Percentiles rank a stretch among this genome's conserved stretches.
These are phyloP conservation scores for Chlorella sp. DNA, from an alignment of 139 green algal genomes.

Conservation along the genomic window DNA sequence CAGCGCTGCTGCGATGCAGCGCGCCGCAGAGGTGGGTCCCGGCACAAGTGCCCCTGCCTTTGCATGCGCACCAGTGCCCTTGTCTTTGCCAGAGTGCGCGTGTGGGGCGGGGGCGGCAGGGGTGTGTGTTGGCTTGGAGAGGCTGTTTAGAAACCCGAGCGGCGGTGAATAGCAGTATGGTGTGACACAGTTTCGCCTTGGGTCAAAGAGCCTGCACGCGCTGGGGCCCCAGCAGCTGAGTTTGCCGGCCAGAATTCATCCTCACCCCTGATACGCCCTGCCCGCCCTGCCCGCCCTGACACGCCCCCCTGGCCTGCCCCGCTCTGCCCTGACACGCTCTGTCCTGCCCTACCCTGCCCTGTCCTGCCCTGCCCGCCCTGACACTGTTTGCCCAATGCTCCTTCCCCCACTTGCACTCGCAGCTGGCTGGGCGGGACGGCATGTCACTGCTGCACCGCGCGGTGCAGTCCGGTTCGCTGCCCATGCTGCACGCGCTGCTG, in stretches of 20 bases:
- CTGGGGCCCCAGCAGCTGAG: too few species aligned
- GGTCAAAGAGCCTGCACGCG: too few species aligned
- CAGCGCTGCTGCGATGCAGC: slow-evolving; percentile 18
- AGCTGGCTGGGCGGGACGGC: slow-evolving; percentile 19
- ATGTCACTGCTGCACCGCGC: slow-evolving; percentile 49
- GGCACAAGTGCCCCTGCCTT: not conserved
- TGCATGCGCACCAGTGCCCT: not conserved
- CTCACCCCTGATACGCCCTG: not conserved
- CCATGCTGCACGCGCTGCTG: slow-evolving; percentile 40
- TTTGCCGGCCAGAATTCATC: too few species aligned
- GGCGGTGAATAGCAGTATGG: too few species aligned
- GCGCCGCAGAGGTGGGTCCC: slow-evolving; percentile 20
- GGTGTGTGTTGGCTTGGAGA: not conserved
- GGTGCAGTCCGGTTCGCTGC: slow-evolving; percentile 34
- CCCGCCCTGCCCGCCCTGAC: too few species aligned
- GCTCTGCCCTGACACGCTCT: not conserved
- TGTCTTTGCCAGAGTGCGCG: too few species aligned
- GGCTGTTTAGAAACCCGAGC: too few species aligned
- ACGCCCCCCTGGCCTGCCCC: too few species aligned
- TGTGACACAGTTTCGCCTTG: too few species aligned
- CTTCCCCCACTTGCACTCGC: not conserved
- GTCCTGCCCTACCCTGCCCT: too few species aligned
- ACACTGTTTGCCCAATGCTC: too few species aligned
- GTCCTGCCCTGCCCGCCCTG: too few species aligned
- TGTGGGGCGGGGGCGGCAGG: not conserved